Base-by-base conservation (phyloP, 1,284 basidiomycete genomes). In the Malassezia equina region DNA sequence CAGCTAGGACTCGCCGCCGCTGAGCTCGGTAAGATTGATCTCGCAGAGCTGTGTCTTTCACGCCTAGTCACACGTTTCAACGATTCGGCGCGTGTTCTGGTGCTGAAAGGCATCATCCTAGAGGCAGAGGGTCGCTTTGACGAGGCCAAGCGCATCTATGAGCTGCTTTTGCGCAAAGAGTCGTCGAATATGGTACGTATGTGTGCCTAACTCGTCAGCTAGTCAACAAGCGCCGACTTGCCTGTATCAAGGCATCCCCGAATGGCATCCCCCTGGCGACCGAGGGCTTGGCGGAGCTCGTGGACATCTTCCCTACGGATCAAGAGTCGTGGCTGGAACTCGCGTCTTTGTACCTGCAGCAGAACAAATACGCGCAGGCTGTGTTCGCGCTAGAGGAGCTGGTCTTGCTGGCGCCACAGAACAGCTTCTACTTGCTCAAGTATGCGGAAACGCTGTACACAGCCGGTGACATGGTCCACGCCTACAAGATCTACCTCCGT, bases 271-370 rank as follows among this genome's bases (percentile, higher is more conserved):
- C 84, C 42, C 79, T 80, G 36, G 83, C 86, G 0, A 83, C 90
- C 1, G 80, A 84, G 9, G 83, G 88, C 60, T 80, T 98, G 6
- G 82, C 84, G 19, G 77, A 80, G 29, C 86, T 89, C 69, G 81
- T 96, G 32, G 93, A 96, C 70, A 90, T 84, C 0, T 90, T 93
- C 76, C 96, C 96, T 75, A 83, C 84, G 25, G 93, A 98, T 67
- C 79, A 88, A 0, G 86, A 91, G 63, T 90, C 82, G 4, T 98
- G 93, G 94, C 79, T 89, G 11, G 84, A 94, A 68, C 81, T 98
- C n/a, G 86, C 90, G 0, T 86, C 89, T 63, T 81, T 90, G 7
- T 94, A 98, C 69, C 80, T 84, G 2, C 81, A 82, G 13, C 83
- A 84, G 63, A 82, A 71, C 66, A 79, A 64, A 67, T 87, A 85